A percentile compares a stretch with the other conserved stretches of the same genome.
phyloP scores from a whole-genome alignment of 306 rosid genomes.

The Morella rubra region DNA sequence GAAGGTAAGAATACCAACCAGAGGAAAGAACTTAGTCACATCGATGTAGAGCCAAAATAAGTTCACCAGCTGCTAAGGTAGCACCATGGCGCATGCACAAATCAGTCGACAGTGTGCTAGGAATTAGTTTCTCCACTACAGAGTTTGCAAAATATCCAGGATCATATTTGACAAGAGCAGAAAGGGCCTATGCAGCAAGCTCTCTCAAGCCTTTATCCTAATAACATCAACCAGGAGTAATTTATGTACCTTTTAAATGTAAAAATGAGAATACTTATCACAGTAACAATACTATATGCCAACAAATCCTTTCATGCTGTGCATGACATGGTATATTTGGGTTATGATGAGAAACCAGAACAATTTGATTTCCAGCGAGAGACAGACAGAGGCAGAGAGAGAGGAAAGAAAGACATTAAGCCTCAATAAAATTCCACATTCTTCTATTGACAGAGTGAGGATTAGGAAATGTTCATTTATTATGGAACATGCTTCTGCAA shows the following conservation, averaged over 20 bases:
- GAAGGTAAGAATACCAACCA: constrained; percentile 50
- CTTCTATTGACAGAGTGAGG: neutral
- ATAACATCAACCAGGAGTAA: constrained; percentile 35
- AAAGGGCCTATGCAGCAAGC: constrained; percentile 85
- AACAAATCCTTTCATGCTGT: neutral
- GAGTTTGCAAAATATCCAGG: constrained; percentile 63
- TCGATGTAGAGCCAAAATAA: constrained; percentile 67
- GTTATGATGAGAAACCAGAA: neutral
- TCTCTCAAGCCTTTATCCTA: constrained; percentile 97
- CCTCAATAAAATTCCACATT: neutral
- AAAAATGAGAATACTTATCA: constrained; percentile 21
- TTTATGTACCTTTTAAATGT: constrained; percentile 19
- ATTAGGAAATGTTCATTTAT: neutral
- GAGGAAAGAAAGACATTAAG: neutral
- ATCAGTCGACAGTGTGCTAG: constrained; percentile 89
- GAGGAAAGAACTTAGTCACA: constrained; percentile 60
- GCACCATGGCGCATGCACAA: constrained; percentile 97
- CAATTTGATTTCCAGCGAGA: neutral
- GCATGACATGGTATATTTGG: neutral
- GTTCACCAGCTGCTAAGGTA: constrained; percentile 79
- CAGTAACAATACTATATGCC: neutral
- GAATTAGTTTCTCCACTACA: constrained; percentile 70
- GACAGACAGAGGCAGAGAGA: neutral
- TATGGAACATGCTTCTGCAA: neutral
- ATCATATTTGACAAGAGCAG: constrained; percentile 77